Evolutionary conservation across 768 basidiomycete species (phyloP), one percentile per base, ranked within the genome.

Genomic region (Mycena polygramma): DNA sequence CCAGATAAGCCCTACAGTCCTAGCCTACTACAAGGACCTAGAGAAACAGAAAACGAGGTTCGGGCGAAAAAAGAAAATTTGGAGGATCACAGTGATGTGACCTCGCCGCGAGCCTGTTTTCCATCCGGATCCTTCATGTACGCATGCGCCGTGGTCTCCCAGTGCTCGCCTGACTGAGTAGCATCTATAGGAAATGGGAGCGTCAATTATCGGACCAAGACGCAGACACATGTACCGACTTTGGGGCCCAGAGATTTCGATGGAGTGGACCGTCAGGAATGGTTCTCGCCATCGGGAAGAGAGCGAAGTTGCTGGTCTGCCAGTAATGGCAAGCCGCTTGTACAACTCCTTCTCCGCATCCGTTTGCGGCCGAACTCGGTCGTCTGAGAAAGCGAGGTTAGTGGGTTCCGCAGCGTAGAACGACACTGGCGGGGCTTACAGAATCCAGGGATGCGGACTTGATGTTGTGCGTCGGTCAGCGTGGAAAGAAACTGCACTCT

Each of bases 271-370:
- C 1, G 95, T 96, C 70, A 98, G 87, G 1, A 94, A 94, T 1
- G 97, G 97, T 75, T 96, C 92, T 10, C 95, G 86, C 96, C 97
- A 99, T 30, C 93, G 88, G 19, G 92, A 89, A 22, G 90, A 87
- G 19, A 98, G 83, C 11, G 90, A 86, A 3, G 90, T 84, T 1
- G 93, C 87, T 7, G 94, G 86, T 60, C 87, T 87, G 48, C 90
- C 86, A 3, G 94, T 91, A 17, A 95, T 85, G 0, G 94, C 89
- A 3, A 98, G 84, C 2, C 91, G 81, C 36, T 89, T 84, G 77
- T 94, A 96, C 19, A 92, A 80, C 49, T 85, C 82, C 57, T 86
- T 84, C 77, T 98, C 97, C 45, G 89, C 86, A 10, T 87, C 82
- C 0, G 90, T 90, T 70, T 91, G 84, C 6, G 88, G 84, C 7